Percentiles rank a stretch among this genome's conserved stretches.
Evolutionary conservation across 805 yeast genomes (phyloP).

Genomic region (Hermanozyma aechmeae): DNA sequence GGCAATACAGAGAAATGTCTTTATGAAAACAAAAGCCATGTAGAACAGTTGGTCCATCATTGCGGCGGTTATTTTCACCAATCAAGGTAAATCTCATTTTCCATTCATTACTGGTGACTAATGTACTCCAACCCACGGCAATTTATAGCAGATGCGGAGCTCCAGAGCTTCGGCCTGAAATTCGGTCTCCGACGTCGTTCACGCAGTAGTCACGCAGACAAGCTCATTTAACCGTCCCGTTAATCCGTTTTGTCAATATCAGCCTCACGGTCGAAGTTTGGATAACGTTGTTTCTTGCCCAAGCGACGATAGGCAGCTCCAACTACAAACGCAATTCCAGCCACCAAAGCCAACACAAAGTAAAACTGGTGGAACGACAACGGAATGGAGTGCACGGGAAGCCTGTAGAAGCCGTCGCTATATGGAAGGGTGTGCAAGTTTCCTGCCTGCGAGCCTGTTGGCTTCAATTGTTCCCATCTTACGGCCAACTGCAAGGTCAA

Average conservation of each 20-base stretch:
- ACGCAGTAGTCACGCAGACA: too few species aligned
- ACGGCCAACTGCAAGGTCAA: constrained; percentile 49
- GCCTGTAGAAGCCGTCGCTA: constrained; percentile 30
- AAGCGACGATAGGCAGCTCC: constrained; percentile 16
- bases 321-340: constrained; percentile 14
- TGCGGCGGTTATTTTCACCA: too few species aligned
- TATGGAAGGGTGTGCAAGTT: constrained; percentile 19
- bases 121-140: too few species aligned
- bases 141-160: too few species aligned
- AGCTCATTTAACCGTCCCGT: background rate
- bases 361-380: constrained; percentile 15
- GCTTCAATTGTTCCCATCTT: constrained; percentile 39
- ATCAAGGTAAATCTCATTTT: too few species aligned
- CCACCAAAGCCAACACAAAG: constrained; percentile 11
- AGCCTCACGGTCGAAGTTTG: constrained; percentile 16
- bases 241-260: constrained; percentile 13
- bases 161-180: too few species aligned
- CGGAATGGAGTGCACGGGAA: constrained; percentile 21
- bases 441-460: constrained; percentile 8
- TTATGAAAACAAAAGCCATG: too few species aligned
- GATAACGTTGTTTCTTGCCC: constrained; percentile 12
- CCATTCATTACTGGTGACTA: too few species aligned
- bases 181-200: too few species aligned
- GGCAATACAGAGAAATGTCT: too few species aligned
- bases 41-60: too few species aligned